Percentiles rank a stretch among this genome's conserved stretches.
These are phyloP conservation scores for Sporothrix luriei DNA, from an alignment of 2,329 filamentous ascomycete species.

Conservation along the genomic window DNA sequence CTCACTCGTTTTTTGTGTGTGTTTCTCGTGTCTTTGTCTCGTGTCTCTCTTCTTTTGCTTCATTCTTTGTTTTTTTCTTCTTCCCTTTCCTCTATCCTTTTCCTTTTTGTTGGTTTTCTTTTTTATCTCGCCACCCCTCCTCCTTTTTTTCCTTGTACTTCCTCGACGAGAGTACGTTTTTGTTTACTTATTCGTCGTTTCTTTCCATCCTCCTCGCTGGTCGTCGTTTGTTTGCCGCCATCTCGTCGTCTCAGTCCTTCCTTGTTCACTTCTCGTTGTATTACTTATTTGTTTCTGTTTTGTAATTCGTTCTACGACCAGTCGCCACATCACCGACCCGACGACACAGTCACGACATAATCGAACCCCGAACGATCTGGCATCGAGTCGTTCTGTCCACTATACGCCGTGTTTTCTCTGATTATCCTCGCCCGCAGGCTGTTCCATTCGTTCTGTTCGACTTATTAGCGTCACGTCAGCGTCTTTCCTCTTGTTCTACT, in stretches of 20 bases:
- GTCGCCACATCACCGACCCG: background rate
- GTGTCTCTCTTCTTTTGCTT: background rate
- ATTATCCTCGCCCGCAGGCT: background rate
- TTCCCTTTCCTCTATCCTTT: background rate
- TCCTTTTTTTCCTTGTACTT: background rate
- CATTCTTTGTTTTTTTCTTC: background rate
- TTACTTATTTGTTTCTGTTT: background rate
- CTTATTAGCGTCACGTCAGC: background rate
- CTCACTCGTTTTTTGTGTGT: background rate
- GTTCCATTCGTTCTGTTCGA: slow-evolving; percentile 9
- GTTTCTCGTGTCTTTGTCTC: background rate
- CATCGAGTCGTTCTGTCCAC: background rate
- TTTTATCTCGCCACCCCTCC: background rate
- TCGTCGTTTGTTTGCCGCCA: background rate
- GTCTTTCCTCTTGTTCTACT: background rate
- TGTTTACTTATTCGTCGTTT: slow-evolving; percentile 15
- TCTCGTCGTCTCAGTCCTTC: background rate
- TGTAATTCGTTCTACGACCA: background rate
- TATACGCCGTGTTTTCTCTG: background rate
- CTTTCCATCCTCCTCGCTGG: background rate
- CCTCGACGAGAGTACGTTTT: slow-evolving; percentile 9
- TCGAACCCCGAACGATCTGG: background rate
- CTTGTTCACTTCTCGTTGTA: background rate
- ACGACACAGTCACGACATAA: background rate
- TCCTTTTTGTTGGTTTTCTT: background rate